Conservation (phyloP, 768 basidiomycete species). For the Mycena polygramma region DNA sequence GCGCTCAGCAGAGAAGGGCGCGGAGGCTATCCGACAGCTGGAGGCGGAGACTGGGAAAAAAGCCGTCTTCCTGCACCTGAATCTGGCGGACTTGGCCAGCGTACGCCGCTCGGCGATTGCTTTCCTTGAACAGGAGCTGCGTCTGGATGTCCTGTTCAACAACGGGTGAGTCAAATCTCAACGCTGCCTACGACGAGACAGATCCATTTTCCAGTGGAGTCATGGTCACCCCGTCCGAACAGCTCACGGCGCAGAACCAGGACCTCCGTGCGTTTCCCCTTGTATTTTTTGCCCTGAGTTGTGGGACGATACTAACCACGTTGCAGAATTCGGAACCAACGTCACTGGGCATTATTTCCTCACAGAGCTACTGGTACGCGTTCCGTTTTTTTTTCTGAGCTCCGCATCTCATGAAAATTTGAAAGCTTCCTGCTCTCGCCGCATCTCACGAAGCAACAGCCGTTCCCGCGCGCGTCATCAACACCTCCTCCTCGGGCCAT, state of each 20-base stretch:
- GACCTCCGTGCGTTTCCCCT: slow-evolving; percentile 37
- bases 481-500: slow-evolving; percentile 39
- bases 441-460: not conserved
- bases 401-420: not conserved
- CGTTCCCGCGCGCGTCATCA: slow-evolving; percentile 42
- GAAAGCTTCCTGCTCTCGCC: slow-evolving; percentile 32
- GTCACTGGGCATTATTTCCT: slow-evolving; percentile 47
- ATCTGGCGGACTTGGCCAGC: slow-evolving; percentile 37
- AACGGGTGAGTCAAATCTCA: slow-evolving; percentile 37
- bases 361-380: slow-evolving; percentile 43
- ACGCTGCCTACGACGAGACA: not conserved
- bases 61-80: slow-evolving; percentile 39
- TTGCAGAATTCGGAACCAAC: slow-evolving; percentile 53
- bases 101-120: slow-evolving; percentile 21
- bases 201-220: slow-evolving; percentile 43
- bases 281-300: not conserved
- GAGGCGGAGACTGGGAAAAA: slow-evolving; percentile 36
- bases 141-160: slow-evolving; percentile 36
- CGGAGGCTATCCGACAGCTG: slow-evolving; percentile 36
- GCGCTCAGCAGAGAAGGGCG: slow-evolving; percentile 34
- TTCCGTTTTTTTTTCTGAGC: slow-evolving; percentile 16
- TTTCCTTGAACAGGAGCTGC: slow-evolving; percentile 29
- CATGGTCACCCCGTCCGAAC: slow-evolving; percentile 42
- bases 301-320: too few relatives aligned
- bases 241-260: slow-evolving; percentile 43